Evolutionary conservation across 495 filamentous ascomycete species (phyloP).

Genomic region (Xylaria longipes): DNA sequence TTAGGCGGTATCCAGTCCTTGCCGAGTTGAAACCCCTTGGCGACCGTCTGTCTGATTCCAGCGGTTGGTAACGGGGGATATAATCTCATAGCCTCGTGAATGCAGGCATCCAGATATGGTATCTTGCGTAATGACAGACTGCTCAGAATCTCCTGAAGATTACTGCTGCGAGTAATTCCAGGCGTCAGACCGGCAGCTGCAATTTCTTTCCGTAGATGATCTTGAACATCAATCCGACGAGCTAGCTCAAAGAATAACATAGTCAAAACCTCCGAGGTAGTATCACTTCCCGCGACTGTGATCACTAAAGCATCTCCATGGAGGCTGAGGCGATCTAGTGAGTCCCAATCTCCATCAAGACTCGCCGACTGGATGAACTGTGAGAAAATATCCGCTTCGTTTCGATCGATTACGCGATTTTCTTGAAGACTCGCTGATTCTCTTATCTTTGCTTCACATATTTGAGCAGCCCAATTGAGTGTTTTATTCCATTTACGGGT

Average conservation of each 20-base stretch:
- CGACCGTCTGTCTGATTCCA: conserved; percentile 44
- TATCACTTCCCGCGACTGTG: neutral
- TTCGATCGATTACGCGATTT: neutral
- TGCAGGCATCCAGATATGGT: conserved; percentile 21
- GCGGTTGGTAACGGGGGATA: conserved; percentile 27
- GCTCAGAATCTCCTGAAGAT: neutral
- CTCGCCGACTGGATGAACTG: neutral
- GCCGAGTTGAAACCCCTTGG: conserved; percentile 30
- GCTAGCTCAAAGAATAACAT: neutral
- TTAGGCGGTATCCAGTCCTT: conserved; percentile 40
- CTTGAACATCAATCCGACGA: neutral
- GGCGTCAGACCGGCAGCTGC: neutral
- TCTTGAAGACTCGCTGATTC: neutral
- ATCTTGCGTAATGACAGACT: neutral
- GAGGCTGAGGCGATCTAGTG: neutral
- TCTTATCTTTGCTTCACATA: conserved; percentile 8
- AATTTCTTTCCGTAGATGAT: neutral
- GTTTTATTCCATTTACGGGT: conserved; percentile 13
- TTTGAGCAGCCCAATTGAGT: conserved; percentile 3
- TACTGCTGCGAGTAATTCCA: neutral
- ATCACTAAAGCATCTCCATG: neutral
- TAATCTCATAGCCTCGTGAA: conserved; percentile 31
- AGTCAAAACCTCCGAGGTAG: neutral
- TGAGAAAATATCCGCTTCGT: neutral
- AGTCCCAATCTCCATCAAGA: neutral